Evolutionary conservation across 2,329 filamentous ascomycete genomes (phyloP).

Genomic region (Hymenoscyphus scutula): DNA sequence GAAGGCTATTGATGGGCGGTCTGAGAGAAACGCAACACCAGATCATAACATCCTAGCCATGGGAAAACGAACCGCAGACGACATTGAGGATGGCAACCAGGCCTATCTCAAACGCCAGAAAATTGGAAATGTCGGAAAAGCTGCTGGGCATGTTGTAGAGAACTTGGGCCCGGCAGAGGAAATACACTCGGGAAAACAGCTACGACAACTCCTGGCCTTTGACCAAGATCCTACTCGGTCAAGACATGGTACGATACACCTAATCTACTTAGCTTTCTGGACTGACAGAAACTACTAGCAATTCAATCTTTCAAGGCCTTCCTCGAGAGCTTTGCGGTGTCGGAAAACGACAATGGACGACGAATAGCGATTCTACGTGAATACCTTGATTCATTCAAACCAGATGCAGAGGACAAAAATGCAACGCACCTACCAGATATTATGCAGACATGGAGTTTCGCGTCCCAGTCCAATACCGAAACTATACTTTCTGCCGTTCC

Average conservation of each 20-base stretch:
- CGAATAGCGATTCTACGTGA: constrained; percentile 62
- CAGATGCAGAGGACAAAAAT: constrained; percentile 51
- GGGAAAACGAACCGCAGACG: constrained; percentile 34
- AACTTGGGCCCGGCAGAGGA: constrained; percentile 49
- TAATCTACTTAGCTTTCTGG: constrained; percentile 1
- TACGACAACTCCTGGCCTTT: constrained; percentile 67
- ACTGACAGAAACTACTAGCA: constrained; percentile 41
- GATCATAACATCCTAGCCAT: constrained; percentile 20
- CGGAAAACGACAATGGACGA: constrained; percentile 47
- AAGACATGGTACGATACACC: constrained; percentile 55
- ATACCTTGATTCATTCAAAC: constrained; percentile 60
- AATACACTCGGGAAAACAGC: constrained; percentile 61
- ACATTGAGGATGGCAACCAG: constrained; percentile 31
- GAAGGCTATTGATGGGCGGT: constrained; percentile 4
- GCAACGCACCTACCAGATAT: constrained; percentile 71
- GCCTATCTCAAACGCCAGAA: constrained; percentile 38
- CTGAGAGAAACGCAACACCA: background rate
- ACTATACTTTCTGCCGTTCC: constrained; percentile 76
- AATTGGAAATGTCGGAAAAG: constrained; percentile 41
- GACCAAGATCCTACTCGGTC: constrained; percentile 66
- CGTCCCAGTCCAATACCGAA: constrained; percentile 75
- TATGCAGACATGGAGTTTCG: constrained; percentile 86
- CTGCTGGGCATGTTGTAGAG: constrained; percentile 44
- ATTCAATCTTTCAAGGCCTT: constrained; percentile 69
- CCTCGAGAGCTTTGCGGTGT: constrained; percentile 62